Percentiles rank a stretch among this genome's conserved stretches.
phyloP scores from a whole-genome alignment of 1,284 basidiomycete species.

The Pseudozyma flocculosa region DNA sequence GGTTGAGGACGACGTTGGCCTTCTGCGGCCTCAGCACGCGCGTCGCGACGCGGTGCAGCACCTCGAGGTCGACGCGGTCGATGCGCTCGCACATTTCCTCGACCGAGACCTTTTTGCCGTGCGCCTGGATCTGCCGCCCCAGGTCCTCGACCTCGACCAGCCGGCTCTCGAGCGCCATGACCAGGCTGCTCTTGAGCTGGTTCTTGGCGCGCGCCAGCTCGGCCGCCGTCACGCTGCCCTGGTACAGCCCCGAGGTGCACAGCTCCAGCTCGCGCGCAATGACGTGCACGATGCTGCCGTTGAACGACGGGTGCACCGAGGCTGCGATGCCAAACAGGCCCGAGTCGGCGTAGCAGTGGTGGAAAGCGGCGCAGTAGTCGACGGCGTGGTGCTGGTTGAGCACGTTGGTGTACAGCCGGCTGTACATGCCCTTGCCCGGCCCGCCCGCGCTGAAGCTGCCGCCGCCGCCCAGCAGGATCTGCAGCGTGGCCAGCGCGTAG shows the following conservation, averaged over 20 bases:
- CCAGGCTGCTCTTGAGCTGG: constrained; percentile 87
- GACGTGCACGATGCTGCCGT: constrained; percentile 74
- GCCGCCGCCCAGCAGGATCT: constrained; percentile 91
- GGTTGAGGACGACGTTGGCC: constrained; percentile 2
- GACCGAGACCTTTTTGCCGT: constrained; percentile 80
- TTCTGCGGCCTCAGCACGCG: constrained; percentile 65
- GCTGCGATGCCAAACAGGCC: constrained; percentile 92
- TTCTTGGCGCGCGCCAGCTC: constrained; percentile 90
- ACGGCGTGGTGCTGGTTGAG: constrained; percentile 91
- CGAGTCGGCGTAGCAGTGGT: constrained; percentile 94
- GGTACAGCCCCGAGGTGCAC: constrained; percentile 53
- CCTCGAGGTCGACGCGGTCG: constrained; percentile 73
- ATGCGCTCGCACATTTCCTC: constrained; percentile 90
- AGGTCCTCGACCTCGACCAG: constrained; percentile 69
- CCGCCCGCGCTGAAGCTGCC: constrained; percentile 94
- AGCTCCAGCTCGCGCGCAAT: constrained; percentile 74
- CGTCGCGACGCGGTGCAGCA: constrained; percentile 72
- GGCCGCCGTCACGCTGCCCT: constrained; percentile 63
- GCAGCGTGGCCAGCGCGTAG: constrained; percentile 89
- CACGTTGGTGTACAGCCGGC: constrained; percentile 93
- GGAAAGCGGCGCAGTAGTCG: constrained; percentile 96
- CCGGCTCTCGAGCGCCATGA: constrained; percentile 93
- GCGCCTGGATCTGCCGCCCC: constrained; percentile 79
- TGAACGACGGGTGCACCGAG: constrained; percentile 73
- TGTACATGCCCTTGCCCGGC: constrained; percentile 99